Evolutionary conservation across 1,284 basidiomycete species (phyloP), one percentile per base, ranked within the genome.

Genomic region (Marasmius tenuissimus): DNA sequence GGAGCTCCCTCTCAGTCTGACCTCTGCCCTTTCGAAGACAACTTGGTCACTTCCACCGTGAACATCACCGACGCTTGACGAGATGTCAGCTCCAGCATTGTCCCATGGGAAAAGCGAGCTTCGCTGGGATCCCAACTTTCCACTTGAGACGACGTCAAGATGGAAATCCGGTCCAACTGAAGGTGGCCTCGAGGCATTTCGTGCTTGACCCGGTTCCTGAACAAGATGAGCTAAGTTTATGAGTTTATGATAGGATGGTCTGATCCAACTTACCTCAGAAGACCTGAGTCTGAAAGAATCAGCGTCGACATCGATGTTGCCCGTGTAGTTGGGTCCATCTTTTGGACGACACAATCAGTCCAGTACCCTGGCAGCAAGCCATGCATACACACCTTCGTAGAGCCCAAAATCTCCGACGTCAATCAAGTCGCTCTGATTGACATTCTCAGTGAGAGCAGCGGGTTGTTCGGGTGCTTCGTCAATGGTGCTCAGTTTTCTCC

Each of bases 31-130:
- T 39, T 85, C 83, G 40, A 86, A 68, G 65, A 78, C 82, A 49
- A 81, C 67, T 52, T 74, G 75, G 62, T 84, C 82, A 65, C 79
- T 82, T 40, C 75, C 77, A 53, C 75, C 71, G 5, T 73, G 78
- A 61, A 81, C 68, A 11, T 70, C 52, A 14, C 52, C 76, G 33
- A 70, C 78, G 49, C 69, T 77, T 3, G 89, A 89, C 11, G 88
- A 89, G 63, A 82, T 88, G 5, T 61, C 59, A 27, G 78, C 76
- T 0, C 86, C 89, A 14, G 89, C 89, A 71, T 92, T 82, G 68
- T 93, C 91, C 91, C 91, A 93, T 4, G 91, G 92, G 71, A 92
- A 92, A 50, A 92, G 72, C 7, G 86, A 84, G 67, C 84, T 89
- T 39, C 82, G 79, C 68, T 91, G 89, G 18, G 88, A 89, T 40